Conservation (phyloP, 2,329 filamentous ascomycete genomes). For the Colletotrichum endophyticum region DNA sequence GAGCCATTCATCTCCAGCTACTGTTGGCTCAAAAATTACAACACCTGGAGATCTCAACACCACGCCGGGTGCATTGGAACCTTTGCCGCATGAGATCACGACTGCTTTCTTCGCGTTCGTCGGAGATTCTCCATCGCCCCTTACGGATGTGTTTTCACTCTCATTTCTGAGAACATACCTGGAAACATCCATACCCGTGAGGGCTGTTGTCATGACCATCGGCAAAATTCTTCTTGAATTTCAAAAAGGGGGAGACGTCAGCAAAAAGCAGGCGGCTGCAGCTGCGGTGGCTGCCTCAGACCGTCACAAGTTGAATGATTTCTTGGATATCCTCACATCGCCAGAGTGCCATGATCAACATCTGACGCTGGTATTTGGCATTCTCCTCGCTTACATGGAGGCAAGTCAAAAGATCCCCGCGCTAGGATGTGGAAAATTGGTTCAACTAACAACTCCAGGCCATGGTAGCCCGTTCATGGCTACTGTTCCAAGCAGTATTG, state of each 20-base stretch:
- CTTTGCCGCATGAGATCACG: background rate
- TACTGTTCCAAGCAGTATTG: background rate
- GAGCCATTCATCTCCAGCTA: background rate
- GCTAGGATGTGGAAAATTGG: background rate
- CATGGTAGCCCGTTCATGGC: constrained; percentile 4
- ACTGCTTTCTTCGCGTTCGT: constrained; percentile 8
- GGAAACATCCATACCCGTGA: background rate
- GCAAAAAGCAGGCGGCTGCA: background rate
- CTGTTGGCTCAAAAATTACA: background rate
- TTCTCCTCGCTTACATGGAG: background rate
- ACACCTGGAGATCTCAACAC: background rate
- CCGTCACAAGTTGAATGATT: background rate
- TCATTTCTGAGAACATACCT: constrained; percentile 7
- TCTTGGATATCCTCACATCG: background rate
- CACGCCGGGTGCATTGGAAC: background rate
- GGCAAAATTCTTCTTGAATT: background rate
- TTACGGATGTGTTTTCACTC: constrained; percentile 4
- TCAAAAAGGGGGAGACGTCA: background rate
- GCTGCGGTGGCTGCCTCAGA: background rate
- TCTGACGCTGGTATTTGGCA: background rate
- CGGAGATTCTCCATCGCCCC: background rate
- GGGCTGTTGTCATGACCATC: background rate
- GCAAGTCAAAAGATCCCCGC: background rate
- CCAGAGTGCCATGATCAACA: background rate
- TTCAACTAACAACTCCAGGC: background rate